Evolutionary conservation across 441 rosid species (phyloP), one percentile per base, ranked within the genome.

Genomic region (Syzygium syzygioides): DNA sequence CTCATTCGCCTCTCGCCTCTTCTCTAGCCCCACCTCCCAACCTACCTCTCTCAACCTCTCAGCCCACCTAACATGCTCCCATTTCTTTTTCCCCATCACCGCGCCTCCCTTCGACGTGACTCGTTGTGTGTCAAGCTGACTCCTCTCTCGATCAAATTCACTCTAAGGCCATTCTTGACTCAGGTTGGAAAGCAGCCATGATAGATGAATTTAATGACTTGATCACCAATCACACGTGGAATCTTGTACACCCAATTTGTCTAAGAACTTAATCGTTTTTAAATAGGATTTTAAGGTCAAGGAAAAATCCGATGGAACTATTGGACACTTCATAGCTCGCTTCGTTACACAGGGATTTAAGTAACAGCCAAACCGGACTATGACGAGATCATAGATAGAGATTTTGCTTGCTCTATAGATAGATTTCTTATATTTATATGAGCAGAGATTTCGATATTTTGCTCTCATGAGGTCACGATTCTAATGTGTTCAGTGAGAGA

Each of bases 321-420:
- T 64, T 19, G 3, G 0, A 30, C 3, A 0, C 37, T 64, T 64
- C 20, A 30, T n/a, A 30, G 20, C 71, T 64, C 18, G 0, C 5
- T 4, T 30, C 19, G 1, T 9, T 7, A 0, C 9, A 64, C 6
- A 15, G 10, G 5, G 18, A 64, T 14, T 14, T 30, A 64, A 30
- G 12, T 0, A 3, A 1, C 1, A 64, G 0, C 0, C 2, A 0
- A 8, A 64, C 1, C 30, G 3, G 37, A 64, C 23, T 15, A 30
- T 64, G 71, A 64, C 9, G 20, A 64, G 11, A 15, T 6, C 37
- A 30, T 64, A 3, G 8, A 18, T 9, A 7, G 48, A 45, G 9
- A 45, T 45, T 45, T 45, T 45, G 48, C 48, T 45, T 7, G 48
- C 34, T 64, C 41, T 30, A 15, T 30, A 15, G 0, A 64, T 30